phyloP scores from a whole-genome alignment of 1,284 basidiomycete species.

The Xerocomus cyaneibrunnescens region DNA sequence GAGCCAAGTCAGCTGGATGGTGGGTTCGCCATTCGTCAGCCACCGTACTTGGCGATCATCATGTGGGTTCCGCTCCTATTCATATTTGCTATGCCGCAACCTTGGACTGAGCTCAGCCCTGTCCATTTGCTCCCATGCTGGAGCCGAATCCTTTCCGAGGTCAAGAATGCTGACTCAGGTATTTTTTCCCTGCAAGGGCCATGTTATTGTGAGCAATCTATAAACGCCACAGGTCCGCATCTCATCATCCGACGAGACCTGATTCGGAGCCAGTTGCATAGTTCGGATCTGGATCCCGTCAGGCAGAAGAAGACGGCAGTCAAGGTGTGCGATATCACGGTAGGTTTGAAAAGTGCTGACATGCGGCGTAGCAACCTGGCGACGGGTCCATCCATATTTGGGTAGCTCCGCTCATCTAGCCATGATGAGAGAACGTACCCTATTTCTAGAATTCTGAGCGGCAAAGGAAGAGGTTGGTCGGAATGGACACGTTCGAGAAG shows the following conservation, averaged over 20 bases:
- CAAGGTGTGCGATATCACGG: slow-evolving; percentile 4
- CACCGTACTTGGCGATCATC: neutral
- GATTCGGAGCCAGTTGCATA: neutral
- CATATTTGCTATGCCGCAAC: neutral
- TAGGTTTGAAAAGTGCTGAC: neutral
- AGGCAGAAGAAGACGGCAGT: neutral
- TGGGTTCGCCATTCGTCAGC: slow-evolving; percentile 1
- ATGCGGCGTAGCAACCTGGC: slow-evolving; percentile 6
- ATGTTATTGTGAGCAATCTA: slow-evolving; percentile 7
- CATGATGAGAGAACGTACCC: neutral
- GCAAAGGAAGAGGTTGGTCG: slow-evolving; percentile 2
- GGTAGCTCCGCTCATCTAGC: slow-evolving; percentile 17
- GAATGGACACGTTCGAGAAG: slow-evolving; percentile 13
- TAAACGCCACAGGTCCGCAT: slow-evolving; percentile 24
- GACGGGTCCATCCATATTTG: slow-evolving; percentile 18
- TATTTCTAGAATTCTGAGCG: slow-evolving; percentile 9
- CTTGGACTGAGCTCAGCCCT: neutral
- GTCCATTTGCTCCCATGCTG: neutral
- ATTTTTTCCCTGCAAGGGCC: slow-evolving; percentile 2
- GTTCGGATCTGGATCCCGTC: neutral
- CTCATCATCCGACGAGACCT: neutral
- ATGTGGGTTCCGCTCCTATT: slow-evolving; percentile 2
- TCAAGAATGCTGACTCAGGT: slow-evolving; percentile 13
- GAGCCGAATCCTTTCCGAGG: slow-evolving; percentile 1
- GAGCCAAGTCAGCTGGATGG: neutral